Base-by-base conservation (phyloP, 352 stramenopile species). In the Pythium phragmiticola region DNA sequence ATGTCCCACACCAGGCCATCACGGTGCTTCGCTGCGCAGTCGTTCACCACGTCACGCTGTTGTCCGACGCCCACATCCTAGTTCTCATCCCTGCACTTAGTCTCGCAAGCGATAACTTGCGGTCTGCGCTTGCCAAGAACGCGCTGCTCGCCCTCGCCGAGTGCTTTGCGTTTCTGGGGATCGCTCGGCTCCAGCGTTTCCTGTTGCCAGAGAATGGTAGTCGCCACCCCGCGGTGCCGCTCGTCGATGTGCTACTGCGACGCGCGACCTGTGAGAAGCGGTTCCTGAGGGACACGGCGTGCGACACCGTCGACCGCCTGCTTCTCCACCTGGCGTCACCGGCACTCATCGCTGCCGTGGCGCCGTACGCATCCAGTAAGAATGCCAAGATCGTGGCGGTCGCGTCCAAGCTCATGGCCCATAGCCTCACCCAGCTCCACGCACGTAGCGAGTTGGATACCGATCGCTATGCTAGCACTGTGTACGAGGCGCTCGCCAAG, bases 221-320 rank as follows among this genome's bases (percentile, higher is more conserved):
- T 41, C 41, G 21, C 2, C 49, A 7, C 19, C 13, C 36, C 14
- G 7, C 47, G 2, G 52, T 39, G 6, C 52, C 26, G 19, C 52
- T 65, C 0, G 68, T 90, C 7, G 79, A 90, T 47, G 69, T 81
- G 1, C 47, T 92, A 30, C 63, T 92, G 19, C 83, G 80, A 19
- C 80, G 80, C n/a, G 75, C 78, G 0, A 69, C 78, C 0, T 92
- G 84, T 61, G 84, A 92, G 59, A 92, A 92, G 61, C 74, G 75
- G 17, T 91, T 92, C 42, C 57, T 92, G 7, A 78, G 84, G 1
- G 84, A 92, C 57, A 75, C 80, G 0, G 82, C 84, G 9, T 37
- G 66, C 8, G 63, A 67, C 30, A 75, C 78, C 39, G 55, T 81
- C 2, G 47, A 78, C 23, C 66, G 86, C 13, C 61, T 89, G 13